Conservation (phyloP, 805 yeast genomes). For the Candida sphagnicola region DNA sequence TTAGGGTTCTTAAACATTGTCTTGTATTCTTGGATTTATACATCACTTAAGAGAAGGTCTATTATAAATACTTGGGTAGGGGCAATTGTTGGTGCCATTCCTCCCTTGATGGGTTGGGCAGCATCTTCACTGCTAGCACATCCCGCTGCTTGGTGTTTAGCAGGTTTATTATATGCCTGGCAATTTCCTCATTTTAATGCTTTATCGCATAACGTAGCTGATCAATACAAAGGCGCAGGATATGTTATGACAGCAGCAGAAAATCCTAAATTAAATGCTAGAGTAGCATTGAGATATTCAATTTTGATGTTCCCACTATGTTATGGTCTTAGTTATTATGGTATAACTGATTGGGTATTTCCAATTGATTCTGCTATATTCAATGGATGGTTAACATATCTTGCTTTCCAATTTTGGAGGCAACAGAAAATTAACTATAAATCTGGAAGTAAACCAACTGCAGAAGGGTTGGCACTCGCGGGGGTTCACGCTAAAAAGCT, state of each 20-base stretch:
- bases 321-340: conserved; percentile 71
- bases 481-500: conserved; percentile 73
- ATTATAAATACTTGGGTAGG: conserved; percentile 98
- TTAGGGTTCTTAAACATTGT: conserved; percentile 80
- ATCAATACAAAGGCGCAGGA: conserved; percentile 88
- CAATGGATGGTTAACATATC: conserved; percentile 81
- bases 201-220: conserved; percentile 79
- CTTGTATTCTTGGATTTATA: conserved; percentile 86
- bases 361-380: conserved; percentile 75
- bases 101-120: conserved; percentile 99
- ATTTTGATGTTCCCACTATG: conserved; percentile 93
- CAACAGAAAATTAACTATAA: conserved; percentile 68
- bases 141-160: conserved; percentile 95
- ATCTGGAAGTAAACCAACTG: conserved; percentile 36
- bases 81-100: conserved; percentile 97
- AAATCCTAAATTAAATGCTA: conserved; percentile 85
- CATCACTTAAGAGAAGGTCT: conserved; percentile 80
- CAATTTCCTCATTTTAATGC: conserved; percentile 98
- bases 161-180: conserved; percentile 91
- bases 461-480: conserved; percentile 58
- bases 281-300: conserved; percentile 89
- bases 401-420: conserved; percentile 80
- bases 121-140: conserved; percentile 68
- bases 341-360: conserved; percentile 79
- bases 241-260: conserved; percentile 97